These are phyloP conservation scores for Rhazya stricta DNA, from an alignment of 257 asterid genomes.

Conservation along the genomic window DNA sequence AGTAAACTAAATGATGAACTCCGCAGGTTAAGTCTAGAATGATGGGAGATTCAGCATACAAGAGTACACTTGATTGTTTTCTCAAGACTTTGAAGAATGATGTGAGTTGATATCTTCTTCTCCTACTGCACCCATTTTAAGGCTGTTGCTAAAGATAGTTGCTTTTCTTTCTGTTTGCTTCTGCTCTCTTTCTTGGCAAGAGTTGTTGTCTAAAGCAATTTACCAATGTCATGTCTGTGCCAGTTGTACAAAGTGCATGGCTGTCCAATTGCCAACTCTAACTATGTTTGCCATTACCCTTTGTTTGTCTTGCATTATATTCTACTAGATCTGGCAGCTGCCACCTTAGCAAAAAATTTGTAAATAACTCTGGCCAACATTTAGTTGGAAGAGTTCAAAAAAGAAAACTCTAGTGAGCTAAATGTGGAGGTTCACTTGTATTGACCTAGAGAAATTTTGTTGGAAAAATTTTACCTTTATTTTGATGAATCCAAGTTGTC, in stretches of 20 bases:
- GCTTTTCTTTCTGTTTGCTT: neutral
- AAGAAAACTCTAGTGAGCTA: neutral
- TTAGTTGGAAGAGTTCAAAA: neutral
- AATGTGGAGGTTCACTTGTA: neutral
- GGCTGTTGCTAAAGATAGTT: neutral
- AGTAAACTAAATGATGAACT: slow-evolving; percentile 3
- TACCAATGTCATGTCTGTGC: neutral
- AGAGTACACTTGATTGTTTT: slow-evolving; percentile 85
- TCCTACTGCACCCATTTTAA: neutral
- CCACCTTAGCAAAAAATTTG: neutral
- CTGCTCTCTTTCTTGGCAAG: neutral
- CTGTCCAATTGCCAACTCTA: neutral
- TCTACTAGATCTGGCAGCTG: neutral
- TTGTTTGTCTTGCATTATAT: neutral
- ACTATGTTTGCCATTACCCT: neutral
- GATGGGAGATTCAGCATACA: slow-evolving; percentile 95
- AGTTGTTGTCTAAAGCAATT: neutral
- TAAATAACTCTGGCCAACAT: neutral
- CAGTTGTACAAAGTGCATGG: neutral
- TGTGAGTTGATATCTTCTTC: slow-evolving; percentile 41
- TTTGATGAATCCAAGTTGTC: neutral
- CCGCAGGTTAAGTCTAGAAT: slow-evolving; percentile 93
- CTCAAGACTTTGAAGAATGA: slow-evolving; percentile 90
- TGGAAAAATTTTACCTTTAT: neutral
- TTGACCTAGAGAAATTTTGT: neutral